Conservation (phyloP, 2,329 filamentous ascomycete genomes). For the Hymenotorrendiella dingleyae region DNA sequence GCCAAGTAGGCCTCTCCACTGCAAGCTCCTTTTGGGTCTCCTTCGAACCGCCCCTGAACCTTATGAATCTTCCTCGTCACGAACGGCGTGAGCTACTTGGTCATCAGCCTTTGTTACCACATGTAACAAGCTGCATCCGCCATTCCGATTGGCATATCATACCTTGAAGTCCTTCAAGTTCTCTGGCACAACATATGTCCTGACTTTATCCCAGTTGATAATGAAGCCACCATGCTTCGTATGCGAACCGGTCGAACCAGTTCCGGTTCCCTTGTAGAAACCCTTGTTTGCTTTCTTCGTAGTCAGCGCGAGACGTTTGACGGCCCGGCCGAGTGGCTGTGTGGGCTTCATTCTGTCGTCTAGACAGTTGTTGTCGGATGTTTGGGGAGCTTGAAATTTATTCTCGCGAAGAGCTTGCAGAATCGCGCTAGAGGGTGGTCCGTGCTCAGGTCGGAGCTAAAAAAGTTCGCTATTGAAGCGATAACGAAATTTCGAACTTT, state of each 20-base stretch:
- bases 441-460: no score
- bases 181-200: conserved; percentile 79
- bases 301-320: conserved; percentile 74
- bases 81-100: conserved; percentile 70
- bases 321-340: conserved; percentile 57
- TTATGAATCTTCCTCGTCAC: conserved; percentile 56
- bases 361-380: background rate
- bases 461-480: conserved; percentile 16
- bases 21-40: conserved; percentile 49
- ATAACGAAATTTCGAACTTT: conserved; percentile 21
- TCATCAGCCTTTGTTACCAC: conserved; percentile 11
- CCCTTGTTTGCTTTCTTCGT: conserved; percentile 91
- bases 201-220: conserved; percentile 81
- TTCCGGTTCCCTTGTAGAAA: conserved; percentile 94
- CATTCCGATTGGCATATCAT: conserved; percentile 19
- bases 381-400: background rate
- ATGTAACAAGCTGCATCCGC: background rate
- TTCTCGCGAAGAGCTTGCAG: background rate
- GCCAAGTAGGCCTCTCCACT: conserved; percentile 57
- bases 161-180: conserved; percentile 68
- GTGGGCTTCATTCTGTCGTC: conserved; percentile 56
- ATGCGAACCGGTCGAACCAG: conserved; percentile 80
- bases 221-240: conserved; percentile 78
- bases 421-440: conserved; percentile 21
- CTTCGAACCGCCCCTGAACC: conserved; percentile 45